Evolutionary conservation across 2,329 filamentous ascomycete species (phyloP).

Genomic region (Aspergillus costaricaensis): DNA sequence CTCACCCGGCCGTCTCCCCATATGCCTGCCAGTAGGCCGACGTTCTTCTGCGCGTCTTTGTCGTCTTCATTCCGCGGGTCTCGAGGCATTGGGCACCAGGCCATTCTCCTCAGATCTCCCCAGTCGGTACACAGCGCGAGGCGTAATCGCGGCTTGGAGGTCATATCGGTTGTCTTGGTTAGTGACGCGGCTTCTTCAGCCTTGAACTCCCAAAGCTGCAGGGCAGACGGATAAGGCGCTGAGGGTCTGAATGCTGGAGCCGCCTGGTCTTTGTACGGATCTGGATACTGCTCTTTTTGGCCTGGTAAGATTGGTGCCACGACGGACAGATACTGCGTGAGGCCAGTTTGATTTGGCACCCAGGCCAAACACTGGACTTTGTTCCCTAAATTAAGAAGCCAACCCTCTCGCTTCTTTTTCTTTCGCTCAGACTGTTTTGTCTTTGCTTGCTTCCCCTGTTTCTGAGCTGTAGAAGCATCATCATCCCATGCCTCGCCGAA

Average conservation of each 20-base stretch:
- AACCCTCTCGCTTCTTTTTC: slow-evolving; percentile 45
- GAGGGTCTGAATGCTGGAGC: slow-evolving; percentile 56
- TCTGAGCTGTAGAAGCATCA: slow-evolving; percentile 15
- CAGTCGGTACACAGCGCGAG: slow-evolving; percentile 59
- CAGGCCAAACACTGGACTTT: slow-evolving; percentile 54
- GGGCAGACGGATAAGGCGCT: slow-evolving; percentile 49
- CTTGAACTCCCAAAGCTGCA: slow-evolving; percentile 63
- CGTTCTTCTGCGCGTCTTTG: slow-evolving; percentile 28
- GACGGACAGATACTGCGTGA: slow-evolving; percentile 60
- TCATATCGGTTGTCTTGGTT: slow-evolving; percentile 47
- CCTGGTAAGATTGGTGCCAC: slow-evolving; percentile 42
- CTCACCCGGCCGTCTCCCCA: slow-evolving; percentile 61
- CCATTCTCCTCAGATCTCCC: slow-evolving; percentile 56
- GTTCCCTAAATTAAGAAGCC: slow-evolving; percentile 59
- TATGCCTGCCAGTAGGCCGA: slow-evolving; percentile 59
- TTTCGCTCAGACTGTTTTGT: slow-evolving; percentile 13
- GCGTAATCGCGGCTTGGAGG: slow-evolving; percentile 47
- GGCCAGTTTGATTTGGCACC: slow-evolving; percentile 47
- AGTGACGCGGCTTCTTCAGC: slow-evolving; percentile 33
- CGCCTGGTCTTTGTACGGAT: slow-evolving; percentile 33
- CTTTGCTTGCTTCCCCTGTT: slow-evolving; percentile 11
- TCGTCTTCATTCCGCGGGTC: slow-evolving; percentile 33
- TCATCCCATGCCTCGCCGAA: slow-evolving; percentile 49
- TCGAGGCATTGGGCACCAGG: slow-evolving; percentile 57
- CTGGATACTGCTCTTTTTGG: slow-evolving; percentile 36